Evolutionary conservation across 2,329 filamentous ascomycete species (phyloP), one percentile per base, ranked within the genome.

Genomic region (Tolypocladium inflatum): DNA sequence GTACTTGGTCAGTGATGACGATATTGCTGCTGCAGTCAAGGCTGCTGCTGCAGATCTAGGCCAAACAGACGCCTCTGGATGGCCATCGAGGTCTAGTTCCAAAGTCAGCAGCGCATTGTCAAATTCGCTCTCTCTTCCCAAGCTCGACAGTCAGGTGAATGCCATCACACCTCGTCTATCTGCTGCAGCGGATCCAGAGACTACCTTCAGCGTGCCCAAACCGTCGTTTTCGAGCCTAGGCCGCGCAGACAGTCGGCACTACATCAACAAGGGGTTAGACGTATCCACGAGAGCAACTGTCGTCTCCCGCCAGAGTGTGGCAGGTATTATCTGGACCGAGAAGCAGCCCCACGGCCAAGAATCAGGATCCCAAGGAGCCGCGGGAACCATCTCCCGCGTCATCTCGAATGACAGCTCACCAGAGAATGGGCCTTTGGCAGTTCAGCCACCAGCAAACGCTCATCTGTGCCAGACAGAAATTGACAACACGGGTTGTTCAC

Each of bases 201-300:
- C 68, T 1, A 74, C 71, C 0, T 67, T 74, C 48, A 73, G 63
- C 58, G 26, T 68, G 30, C 70, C 72, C 7, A 64, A 60, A 41
- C 67, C 70, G 13, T 66, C 68, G 2, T 72, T 71, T 38, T 59
- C 71, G 8, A 64, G 59, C 15, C 57, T 65, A 9, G 63, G 63
- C 38, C 56, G 61, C 10, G 56, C 54, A 1, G 63, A 69, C 54
- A 62, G 63, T 42, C 63, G 64, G 33, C 57, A 64, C 4, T 57
- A 60, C 26, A 65, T 63, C 55, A 58, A 60, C 35, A 63, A 62
- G 13, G 59, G 60, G 19, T 54, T 56, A 15, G 62, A 60, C 33
- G 54, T 60, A 2, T 61, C 66, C 15, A 61, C 63, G 7, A 67
- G 58, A 38, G 67, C 68, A 8, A 71, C 66, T 2, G 63, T 71